Evolutionary conservation across 371 early-diverging fungal genomes (phyloP).

Genomic region (Thermomucor indicae-seudaticae): DNA sequence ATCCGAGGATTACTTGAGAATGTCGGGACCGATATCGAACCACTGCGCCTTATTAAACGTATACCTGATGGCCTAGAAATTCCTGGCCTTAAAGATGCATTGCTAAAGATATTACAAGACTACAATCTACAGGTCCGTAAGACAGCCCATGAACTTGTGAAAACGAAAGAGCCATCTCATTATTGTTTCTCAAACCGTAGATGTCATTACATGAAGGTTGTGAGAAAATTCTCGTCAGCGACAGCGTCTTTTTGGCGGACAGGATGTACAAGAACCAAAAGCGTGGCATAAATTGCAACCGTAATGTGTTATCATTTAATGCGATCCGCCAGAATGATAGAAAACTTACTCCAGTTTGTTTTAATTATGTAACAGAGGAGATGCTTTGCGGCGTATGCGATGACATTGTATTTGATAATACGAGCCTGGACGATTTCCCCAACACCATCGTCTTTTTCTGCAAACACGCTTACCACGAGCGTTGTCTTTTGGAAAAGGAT

Average conservation of each 20-base stretch:
- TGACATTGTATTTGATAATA: constrained; percentile 48
- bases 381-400: constrained; percentile 64
- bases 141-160: too few relatives aligned
- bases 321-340: not conserved
- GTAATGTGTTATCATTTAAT: constrained; percentile 21
- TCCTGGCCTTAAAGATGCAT: constrained; percentile 73
- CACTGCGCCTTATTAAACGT: constrained; percentile 70
- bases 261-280: constrained; percentile 70
- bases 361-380: constrained; percentile 33
- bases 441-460: constrained; percentile 71
- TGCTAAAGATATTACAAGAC: constrained; percentile 86
- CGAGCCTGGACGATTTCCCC: constrained; percentile 21
- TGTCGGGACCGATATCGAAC: constrained; percentile 82
- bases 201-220: constrained; percentile 82
- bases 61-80: constrained; percentile 81
- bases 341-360: not conserved
- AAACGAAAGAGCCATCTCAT: not conserved
- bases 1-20: constrained; percentile 88
- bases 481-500: constrained; percentile 50
- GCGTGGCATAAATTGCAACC: constrained; percentile 57
- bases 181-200: constrained; percentile 12
- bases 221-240: constrained; percentile 78
- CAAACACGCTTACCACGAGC: constrained; percentile 67
- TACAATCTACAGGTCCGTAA: constrained; percentile 80
- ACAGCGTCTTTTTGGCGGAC: constrained; percentile 76